Evolutionary conservation across 345 rosid species (phyloP), one percentile per base, ranked within the genome.

Genomic region (Populus pruinosa): DNA sequence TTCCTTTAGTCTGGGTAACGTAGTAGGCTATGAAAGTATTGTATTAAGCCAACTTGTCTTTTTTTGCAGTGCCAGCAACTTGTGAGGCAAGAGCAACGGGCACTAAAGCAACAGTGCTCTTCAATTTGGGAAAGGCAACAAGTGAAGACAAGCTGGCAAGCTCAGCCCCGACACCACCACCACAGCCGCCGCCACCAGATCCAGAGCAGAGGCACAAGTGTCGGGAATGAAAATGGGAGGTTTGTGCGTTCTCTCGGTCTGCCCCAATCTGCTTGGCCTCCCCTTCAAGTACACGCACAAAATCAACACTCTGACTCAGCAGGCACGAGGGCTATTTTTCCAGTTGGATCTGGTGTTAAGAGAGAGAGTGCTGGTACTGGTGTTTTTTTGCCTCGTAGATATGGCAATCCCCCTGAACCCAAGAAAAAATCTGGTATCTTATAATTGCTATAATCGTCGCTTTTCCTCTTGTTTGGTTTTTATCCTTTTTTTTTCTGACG

Each of bases 181-280:
- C 84, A 62, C 1, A 33, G 35, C 81, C 80, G 71, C 1, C 76
- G 78, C 23, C 92, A 77, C 31, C 87, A 81, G 63, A 76, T 86
- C 72, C 87, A 77, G 53, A 79, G 56, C 77, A 82, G 80, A 44
- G 70, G 39, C 2, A 77, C 79, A 67, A 72, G 38, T 68, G 25
- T 56, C 12, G 82, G 81, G 8, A 56, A 61, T 31, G 90, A 85
- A 50, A 74, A 73, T 61, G 77, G 76, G 25, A 77, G 75, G 50
- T 75, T 80, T 4, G 73, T 55, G 13, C 84, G 74, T 27, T 75
- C 83, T 6, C 50, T 76, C 23, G 81, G 79, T 5, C 61, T 77
- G 31, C 78, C 81, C 2, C 89, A 76, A 6, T 71, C 90, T 36
- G 83, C 85, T 49, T 88, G 89, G 88, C 82, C 89, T 11, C 70